A percentile compares a stretch with the other conserved stretches of the same genome.
Evolutionary conservation across 768 basidiomycete species (phyloP).

Genomic region (Coprinopsis strossmayeri): DNA sequence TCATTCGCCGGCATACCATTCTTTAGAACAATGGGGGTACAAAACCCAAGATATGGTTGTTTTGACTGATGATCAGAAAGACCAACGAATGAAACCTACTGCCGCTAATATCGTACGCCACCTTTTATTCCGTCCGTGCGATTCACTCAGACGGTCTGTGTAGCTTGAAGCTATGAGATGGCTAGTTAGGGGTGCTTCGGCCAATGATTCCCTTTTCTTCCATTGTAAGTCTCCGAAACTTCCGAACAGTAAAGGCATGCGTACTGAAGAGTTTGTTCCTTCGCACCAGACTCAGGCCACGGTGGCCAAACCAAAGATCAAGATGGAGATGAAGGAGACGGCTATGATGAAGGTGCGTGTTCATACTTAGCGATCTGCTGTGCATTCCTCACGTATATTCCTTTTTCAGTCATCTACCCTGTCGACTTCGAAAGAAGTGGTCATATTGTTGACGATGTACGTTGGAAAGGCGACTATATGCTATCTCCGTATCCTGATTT

Average conservation of each 20-base stretch:
- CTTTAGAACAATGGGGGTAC: constrained; percentile 55
- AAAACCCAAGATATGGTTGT: constrained; percentile 76
- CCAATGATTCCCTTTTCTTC: constrained; percentile 87
- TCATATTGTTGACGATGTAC: constrained; percentile 86
- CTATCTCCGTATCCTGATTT: background rate
- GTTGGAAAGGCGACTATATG: background rate
- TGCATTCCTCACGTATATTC: background rate
- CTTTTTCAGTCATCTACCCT: constrained; percentile 78
- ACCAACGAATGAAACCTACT: constrained; percentile 67
- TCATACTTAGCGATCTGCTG: background rate
- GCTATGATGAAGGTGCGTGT: constrained; percentile 65
- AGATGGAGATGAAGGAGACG: constrained; percentile 82
- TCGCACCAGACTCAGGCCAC: constrained; percentile 85
- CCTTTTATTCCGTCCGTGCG: background rate
- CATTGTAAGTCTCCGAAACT: constrained; percentile 50
- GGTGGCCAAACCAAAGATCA: constrained; percentile 85
- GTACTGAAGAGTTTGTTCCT: constrained; percentile 1
- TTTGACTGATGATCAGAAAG: constrained; percentile 68
- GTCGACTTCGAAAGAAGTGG: constrained; percentile 51
- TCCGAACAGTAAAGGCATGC: background rate
- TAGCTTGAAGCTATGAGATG: constrained; percentile 81
- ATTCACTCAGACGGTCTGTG: background rate
- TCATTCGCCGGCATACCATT: background rate
- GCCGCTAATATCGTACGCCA: constrained; percentile 65
- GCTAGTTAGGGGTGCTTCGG: constrained; percentile 76